Conservation (phyloP, 2,329 filamentous ascomycete species). For the Chaetomium olivaceum region DNA sequence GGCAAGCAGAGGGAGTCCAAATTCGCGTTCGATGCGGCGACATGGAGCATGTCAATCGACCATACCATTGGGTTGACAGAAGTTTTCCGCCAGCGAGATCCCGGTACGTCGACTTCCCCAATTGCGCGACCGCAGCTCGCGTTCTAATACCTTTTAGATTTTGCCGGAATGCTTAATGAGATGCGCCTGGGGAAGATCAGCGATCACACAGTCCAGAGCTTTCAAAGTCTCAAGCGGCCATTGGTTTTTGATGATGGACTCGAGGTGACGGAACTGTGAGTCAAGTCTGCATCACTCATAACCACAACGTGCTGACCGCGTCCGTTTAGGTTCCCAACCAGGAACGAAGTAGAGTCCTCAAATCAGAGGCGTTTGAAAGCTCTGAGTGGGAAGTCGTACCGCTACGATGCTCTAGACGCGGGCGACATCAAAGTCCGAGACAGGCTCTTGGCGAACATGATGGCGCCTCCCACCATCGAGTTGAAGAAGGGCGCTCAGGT, state of each 20-base stretch:
- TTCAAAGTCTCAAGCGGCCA: constrained; percentile 70
- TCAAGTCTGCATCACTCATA: constrained; percentile 5
- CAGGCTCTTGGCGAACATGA: constrained; percentile 82
- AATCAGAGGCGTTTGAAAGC: constrained; percentile 73
- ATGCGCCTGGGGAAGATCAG: constrained; percentile 88
- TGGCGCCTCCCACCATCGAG: constrained; percentile 79
- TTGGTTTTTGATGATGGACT: constrained; percentile 72
- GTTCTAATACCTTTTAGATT: constrained; percentile 53
- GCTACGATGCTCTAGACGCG: constrained; percentile 72
- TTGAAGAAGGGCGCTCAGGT: constrained; percentile 93
- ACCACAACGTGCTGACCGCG: not conserved
- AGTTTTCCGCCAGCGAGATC: constrained; percentile 93
- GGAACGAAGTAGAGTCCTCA: constrained; percentile 83
- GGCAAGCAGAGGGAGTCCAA: constrained; percentile 67
- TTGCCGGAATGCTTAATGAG: constrained; percentile 95
- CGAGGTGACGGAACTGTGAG: constrained; percentile 79
- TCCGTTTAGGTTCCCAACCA: constrained; percentile 71
- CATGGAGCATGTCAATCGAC: constrained; percentile 89
- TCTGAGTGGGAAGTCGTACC: constrained; percentile 66
- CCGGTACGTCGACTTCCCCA: constrained; percentile 47
- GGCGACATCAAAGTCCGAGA: constrained; percentile 74
- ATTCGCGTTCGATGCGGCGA: constrained; percentile 89
- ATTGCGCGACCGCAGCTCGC: not conserved
- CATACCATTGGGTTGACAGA: constrained; percentile 95
- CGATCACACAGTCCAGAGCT: constrained; percentile 72